Percentiles rank a stretch among this genome's conserved stretches.
Evolutionary conservation across 2,329 filamentous ascomycete genomes (phyloP).

Genomic region (Cylindrodendrum hubeiense): DNA sequence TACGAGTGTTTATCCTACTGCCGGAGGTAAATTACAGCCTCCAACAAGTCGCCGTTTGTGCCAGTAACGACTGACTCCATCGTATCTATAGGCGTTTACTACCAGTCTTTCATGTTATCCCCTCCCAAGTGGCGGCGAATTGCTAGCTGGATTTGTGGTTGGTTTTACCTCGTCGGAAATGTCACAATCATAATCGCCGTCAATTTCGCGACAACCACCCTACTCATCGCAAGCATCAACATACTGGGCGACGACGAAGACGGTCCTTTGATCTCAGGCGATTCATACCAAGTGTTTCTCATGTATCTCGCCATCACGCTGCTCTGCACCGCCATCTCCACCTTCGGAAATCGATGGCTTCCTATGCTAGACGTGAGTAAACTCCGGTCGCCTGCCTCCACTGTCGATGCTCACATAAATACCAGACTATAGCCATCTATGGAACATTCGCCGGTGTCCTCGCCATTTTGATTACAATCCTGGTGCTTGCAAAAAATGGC

Average conservation of each 20-base stretch:
- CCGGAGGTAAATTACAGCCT: conserved; percentile 66
- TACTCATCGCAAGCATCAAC: conserved; percentile 69
- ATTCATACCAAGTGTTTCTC: conserved; percentile 75
- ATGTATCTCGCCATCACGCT: conserved; percentile 79
- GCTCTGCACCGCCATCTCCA: conserved; percentile 73
- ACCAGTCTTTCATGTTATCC: conserved; percentile 82
- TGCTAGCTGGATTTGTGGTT: conserved; percentile 79
- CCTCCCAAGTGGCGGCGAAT: conserved; percentile 71
- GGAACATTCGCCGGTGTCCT: conserved; percentile 81
- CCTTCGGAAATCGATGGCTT: conserved; percentile 75
- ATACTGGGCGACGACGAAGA: too few species aligned
- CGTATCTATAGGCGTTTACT: conserved; percentile 77
- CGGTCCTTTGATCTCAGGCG: too few species aligned
- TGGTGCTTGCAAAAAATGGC: conserved; percentile 77
- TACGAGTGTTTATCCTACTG: conserved; percentile 80
- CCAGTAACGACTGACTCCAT: too few species aligned
- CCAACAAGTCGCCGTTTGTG: conserved; percentile 14
- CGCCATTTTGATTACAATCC: conserved; percentile 71
- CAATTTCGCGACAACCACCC: conserved; percentile 82
- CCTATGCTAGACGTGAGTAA: conserved; percentile 75
- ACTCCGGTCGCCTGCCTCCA: background rate
- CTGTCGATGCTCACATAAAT: conserved; percentile 19
- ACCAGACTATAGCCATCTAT: conserved; percentile 76
- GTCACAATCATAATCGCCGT: conserved; percentile 85
- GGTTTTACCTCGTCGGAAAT: conserved; percentile 84